Evolutionary conservation across 2,329 filamentous ascomycete species (phyloP), one percentile per base, ranked within the genome.

Genomic region (Fusarium albidum): DNA sequence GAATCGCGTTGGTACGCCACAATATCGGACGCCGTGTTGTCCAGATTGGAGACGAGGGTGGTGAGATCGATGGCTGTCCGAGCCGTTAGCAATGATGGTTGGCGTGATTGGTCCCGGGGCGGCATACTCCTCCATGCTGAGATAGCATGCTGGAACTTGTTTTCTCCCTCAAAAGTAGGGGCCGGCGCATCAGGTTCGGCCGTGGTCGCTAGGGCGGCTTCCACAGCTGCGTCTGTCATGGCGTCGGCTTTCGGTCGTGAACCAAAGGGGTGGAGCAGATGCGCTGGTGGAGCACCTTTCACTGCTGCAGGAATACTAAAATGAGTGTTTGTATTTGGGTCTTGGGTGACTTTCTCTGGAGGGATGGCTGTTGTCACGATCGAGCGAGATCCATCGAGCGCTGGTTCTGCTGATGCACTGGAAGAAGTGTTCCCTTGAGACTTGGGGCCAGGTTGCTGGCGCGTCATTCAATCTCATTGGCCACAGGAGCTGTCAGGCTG

Each of bases 121-220:
- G 44, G 41, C 73, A 40, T 84, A 96, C 93, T 93, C 79, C 95
- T 88, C 95, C 95, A 99, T 72, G 93, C 91, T 59, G 92, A 91
- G 66, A 99, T 96, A 50, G 95, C 95, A 71, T 89, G 90, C 74
- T 99, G 95, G 73, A 99, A 99, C 75, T 96, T 97, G 79, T 96
- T 98, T 65, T 89, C 87, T 29, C 83, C 84, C 41, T 87, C 84
- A 13, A 70, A 68, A 9, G 66, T 66, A 18, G 68, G 63, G 25
- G 52, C 68, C 42, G 64, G 49, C 34, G 59, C 52, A 43, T 57
- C 66, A 9, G 73, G 69, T 35, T 64, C 59, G 35, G 21, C 49
- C 17, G 59, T 52, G 28, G 57, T 55, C 29, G 61, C 63, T 47
- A 68, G 55, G 35, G 67, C 69, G 50, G 69, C 63, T 59, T 65